Evolutionary conservation across 2,329 filamentous ascomycete species (phyloP).

Genomic region (Claviceps paspali): DNA sequence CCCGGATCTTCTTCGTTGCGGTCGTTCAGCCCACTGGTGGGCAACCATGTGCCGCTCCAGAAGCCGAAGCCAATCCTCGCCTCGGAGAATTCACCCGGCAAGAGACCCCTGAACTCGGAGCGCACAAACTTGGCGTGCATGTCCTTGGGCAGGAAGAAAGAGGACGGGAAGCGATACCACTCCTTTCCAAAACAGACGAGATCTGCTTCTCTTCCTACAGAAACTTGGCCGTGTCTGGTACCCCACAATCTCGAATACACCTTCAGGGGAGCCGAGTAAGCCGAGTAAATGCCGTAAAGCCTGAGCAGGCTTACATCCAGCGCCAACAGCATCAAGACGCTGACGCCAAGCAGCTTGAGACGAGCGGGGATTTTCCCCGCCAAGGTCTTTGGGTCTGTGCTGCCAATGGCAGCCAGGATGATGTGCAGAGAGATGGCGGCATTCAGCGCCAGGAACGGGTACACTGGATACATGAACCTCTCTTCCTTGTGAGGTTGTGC

Average conservation of each 20-base stretch:
- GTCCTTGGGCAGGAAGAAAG: constrained; percentile 73
- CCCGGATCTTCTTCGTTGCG: constrained; percentile 70
- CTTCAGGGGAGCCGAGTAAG: constrained; percentile 66
- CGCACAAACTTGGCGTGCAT: constrained; percentile 81
- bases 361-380: constrained; percentile 57
- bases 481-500: constrained; percentile 94
- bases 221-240: constrained; percentile 22
- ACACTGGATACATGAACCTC: constrained; percentile 94
- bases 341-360: constrained; percentile 54
- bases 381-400: constrained; percentile 48
- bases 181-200: constrained; percentile 86
- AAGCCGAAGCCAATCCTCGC: constrained; percentile 52
- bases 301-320: constrained; percentile 54
- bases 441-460: constrained; percentile 80
- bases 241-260: constrained; percentile 55
- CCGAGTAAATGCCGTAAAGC: constrained; percentile 61
- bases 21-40: constrained; percentile 79
- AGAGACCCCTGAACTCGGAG: constrained; percentile 74
- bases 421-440: constrained; percentile 76
- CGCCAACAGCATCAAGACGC: constrained; percentile 45
- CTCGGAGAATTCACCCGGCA: constrained; percentile 83
- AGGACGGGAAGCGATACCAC: constrained; percentile 95
- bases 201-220: constrained; percentile 44
- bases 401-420: constrained; percentile 59
- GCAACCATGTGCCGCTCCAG: constrained; percentile 71